A percentile compares a stretch with the other conserved stretches of the same genome.
phyloP scores from a whole-genome alignment of 306 rosid genomes.

The Senna siamea region DNA sequence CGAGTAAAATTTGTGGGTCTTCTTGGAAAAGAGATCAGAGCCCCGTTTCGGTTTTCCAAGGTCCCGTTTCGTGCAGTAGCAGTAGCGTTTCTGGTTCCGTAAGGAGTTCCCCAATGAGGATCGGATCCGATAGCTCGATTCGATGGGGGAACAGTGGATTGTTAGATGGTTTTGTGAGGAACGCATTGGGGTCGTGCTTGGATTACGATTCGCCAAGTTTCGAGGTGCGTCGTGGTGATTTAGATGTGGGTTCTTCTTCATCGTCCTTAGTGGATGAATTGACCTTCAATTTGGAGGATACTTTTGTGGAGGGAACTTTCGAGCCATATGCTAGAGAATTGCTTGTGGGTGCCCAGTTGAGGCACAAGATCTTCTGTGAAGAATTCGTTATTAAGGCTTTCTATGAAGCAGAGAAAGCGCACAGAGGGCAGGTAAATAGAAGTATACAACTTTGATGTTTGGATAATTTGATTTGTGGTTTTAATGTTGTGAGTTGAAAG shows the following conservation, averaged over 20 bases:
- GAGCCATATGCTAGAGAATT: conserved; percentile 81
- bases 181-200: conserved; percentile 78
- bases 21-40: conserved; percentile 80
- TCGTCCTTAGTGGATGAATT: conserved; percentile 70
- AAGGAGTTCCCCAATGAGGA: conserved; percentile 54
- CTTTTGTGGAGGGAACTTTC: conserved; percentile 54
- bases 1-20: conserved; percentile 62
- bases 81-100: conserved; percentile 55
- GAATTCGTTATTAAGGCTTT: conserved; percentile 92
- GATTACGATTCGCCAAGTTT: conserved; percentile 66
- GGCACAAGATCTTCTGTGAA: conserved; percentile 82
- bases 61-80: conserved; percentile 80
- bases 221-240: conserved; percentile 41
- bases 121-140: conserved; percentile 48
- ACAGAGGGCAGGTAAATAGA: conserved; percentile 84
- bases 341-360: conserved; percentile 74
- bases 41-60: conserved; percentile 92
- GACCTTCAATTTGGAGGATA: conserved; percentile 83
- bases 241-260: conserved; percentile 43
- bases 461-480: conserved; percentile 12
- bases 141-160: too few species aligned
- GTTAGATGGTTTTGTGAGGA: conserved; percentile 90
- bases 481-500: conserved; percentile 33
- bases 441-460: not conserved
- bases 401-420: conserved; percentile 94